These are phyloP conservation scores for Sistotremastrum suecicum DNA, from an alignment of 768 basidiomycete species.

Conservation along the genomic window DNA sequence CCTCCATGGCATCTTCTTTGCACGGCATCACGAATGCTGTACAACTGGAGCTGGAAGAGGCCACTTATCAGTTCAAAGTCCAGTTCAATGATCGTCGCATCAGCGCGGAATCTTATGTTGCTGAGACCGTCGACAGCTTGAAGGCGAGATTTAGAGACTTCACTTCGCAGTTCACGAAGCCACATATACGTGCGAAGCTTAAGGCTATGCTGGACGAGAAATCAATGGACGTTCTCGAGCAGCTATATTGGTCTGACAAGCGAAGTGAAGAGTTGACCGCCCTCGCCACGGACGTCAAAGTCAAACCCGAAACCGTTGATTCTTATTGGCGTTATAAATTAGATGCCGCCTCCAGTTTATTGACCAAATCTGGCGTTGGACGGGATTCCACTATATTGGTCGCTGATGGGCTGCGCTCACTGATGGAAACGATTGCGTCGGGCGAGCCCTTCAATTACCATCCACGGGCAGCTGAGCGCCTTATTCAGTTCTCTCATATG, in stretches of 20 bases:
- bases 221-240: constrained; percentile 93
- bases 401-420: constrained; percentile 78
- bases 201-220: constrained; percentile 92
- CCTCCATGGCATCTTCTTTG: constrained; percentile 91
- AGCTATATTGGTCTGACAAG: constrained; percentile 93
- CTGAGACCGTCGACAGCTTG: constrained; percentile 88
- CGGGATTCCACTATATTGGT: constrained; percentile 89
- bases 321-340: constrained; percentile 95
- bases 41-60: constrained; percentile 92
- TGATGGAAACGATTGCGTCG: constrained; percentile 80
- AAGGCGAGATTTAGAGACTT: constrained; percentile 84
- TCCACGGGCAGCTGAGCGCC: constrained; percentile 75
- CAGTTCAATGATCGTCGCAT: constrained; percentile 94
- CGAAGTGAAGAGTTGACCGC: constrained; percentile 60
- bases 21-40: constrained; percentile 96
- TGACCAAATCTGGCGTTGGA: constrained; percentile 94
- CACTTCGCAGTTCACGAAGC: constrained; percentile 75
- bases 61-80: constrained; percentile 98
- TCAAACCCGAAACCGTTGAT: constrained; percentile 67
- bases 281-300: constrained; percentile 53
- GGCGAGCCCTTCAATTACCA: constrained; percentile 91
- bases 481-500: constrained; percentile 84
- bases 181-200: constrained; percentile 75
- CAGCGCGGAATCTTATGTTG: constrained; percentile 92
- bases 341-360: constrained; percentile 79